Percentiles rank a stretch among this genome's conserved stretches.
phyloP scores from a whole-genome alignment of 306 rosid species.

The Prinsepia uniflora region DNA sequence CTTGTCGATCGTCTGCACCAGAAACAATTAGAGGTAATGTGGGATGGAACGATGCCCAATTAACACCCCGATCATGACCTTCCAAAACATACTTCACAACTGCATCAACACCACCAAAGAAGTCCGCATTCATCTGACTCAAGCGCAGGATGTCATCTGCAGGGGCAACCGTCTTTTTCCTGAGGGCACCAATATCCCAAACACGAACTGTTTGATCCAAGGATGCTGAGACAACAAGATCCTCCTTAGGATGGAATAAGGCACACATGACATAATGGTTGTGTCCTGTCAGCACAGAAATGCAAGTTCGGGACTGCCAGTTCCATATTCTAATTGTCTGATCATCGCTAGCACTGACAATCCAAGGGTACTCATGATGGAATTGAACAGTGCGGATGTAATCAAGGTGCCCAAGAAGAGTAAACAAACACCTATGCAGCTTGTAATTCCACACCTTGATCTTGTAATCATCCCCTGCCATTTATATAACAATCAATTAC shows the following conservation, averaged over 20 bases:
- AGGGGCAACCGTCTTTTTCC: constrained; percentile 76
- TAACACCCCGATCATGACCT: constrained; percentile 95
- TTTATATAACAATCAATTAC: constrained; percentile 1
- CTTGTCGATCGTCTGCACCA: constrained; percentile 91
- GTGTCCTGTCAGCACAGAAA: constrained; percentile 88
- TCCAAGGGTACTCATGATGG: constrained; percentile 87
- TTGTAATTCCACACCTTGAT: constrained; percentile 96
- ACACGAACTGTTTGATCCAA: constrained; percentile 89
- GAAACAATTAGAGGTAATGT: constrained; percentile 84
- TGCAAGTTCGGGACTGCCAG: constrained; percentile 91
- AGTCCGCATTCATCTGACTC: constrained; percentile 88
- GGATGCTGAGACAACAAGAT: constrained; percentile 85
- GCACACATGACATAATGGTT: constrained; percentile 96
- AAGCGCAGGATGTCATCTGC: constrained; percentile 73
- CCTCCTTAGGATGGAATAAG: constrained; percentile 80
- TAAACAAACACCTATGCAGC: constrained; percentile 87
- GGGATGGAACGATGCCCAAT: constrained; percentile 93
- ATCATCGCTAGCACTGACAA: constrained; percentile 93
- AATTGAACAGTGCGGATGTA: constrained; percentile 89
- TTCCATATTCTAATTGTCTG: constrained; percentile 91
- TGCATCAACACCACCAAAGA: constrained; percentile 84
- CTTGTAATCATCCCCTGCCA: constrained; percentile 94
- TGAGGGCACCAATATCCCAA: constrained; percentile 89
- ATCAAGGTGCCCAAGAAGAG: constrained; percentile 92
- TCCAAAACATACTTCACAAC: constrained; percentile 84